Conservation (phyloP, 306 rosid species). For the Lathyrus tuberosus region DNA sequence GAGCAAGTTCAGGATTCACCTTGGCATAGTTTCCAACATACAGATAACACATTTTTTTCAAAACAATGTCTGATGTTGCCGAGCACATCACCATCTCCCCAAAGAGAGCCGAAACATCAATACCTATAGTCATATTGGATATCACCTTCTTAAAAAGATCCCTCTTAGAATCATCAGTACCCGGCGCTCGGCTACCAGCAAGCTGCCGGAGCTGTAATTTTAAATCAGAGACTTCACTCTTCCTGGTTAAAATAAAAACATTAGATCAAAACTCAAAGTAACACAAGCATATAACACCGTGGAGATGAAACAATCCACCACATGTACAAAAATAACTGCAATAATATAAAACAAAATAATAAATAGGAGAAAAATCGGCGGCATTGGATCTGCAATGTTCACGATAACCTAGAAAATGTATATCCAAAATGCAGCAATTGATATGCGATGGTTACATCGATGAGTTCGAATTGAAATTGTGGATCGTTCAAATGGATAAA, state of each 20-base stretch:
- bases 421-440: conserved; percentile 27
- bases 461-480: conserved; percentile 28
- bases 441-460: conserved; percentile 27
- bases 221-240: conserved; percentile 95
- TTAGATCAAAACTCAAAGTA: conserved; percentile 24
- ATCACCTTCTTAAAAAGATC: conserved; percentile 98
- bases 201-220: conserved; percentile 94
- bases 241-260: conserved; percentile 56
- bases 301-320: conserved; percentile 15
- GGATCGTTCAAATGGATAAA: conserved; percentile 2
- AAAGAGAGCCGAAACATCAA: conserved; percentile 87
- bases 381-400: conserved; percentile 32
- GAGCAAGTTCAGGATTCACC: conserved; percentile 95
- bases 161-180: conserved; percentile 93
- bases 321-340: neutral
- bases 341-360: neutral
- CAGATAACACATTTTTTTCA: conserved; percentile 96
- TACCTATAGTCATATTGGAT: conserved; percentile 94
- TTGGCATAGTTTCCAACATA: conserved; percentile 96
- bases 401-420: conserved; percentile 13
- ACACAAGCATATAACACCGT: neutral
- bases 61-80: conserved; percentile 86
- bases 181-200: conserved; percentile 98
- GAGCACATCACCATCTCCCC: conserved; percentile 99
- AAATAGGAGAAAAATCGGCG: conserved; percentile 9